Conservation (phyloP, 345 rosid genomes). For the Cardamine occulta region DNA sequence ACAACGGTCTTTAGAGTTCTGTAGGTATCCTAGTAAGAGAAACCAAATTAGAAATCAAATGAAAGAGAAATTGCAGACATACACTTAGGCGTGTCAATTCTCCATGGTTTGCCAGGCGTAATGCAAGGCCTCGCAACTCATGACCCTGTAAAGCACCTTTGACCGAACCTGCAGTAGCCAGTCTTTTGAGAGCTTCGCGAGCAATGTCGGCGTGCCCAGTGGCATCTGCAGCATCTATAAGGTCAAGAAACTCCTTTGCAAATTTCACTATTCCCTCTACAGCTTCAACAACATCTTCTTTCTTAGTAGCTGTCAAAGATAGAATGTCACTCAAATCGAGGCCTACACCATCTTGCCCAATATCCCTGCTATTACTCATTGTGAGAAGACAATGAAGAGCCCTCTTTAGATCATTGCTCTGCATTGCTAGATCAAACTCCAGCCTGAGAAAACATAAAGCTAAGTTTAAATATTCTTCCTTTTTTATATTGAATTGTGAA, state of each 20-base stretch:
- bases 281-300: slow-evolving; percentile 85
- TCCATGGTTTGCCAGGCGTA: slow-evolving; percentile 98
- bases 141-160: slow-evolving; percentile 93
- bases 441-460: slow-evolving; percentile 54
- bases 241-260: slow-evolving; percentile 92
- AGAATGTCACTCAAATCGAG: slow-evolving; percentile 89
- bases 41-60: slow-evolving; percentile 19
- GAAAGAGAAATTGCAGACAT: slow-evolving; percentile 44
- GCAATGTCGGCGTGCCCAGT: slow-evolving; percentile 92
- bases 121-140: slow-evolving; percentile 89
- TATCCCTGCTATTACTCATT: slow-evolving; percentile 94
- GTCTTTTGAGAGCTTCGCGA: slow-evolving; percentile 94
- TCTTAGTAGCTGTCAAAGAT: slow-evolving; percentile 71
- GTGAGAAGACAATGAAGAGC: slow-evolving; percentile 97
- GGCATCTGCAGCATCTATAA: slow-evolving; percentile 99
- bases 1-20: background rate
- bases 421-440: slow-evolving; percentile 99
- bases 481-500: background rate
- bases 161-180: slow-evolving; percentile 94
- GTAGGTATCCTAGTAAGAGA: background rate
- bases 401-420: slow-evolving; percentile 96
- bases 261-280: slow-evolving; percentile 93
- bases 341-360: slow-evolving; percentile 79
- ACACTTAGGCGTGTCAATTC: slow-evolving; percentile 88
- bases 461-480: slow-evolving; percentile 1